Evolutionary conservation across 2,329 filamentous ascomycete species (phyloP).

Genomic region (Fusarium sororula): DNA sequence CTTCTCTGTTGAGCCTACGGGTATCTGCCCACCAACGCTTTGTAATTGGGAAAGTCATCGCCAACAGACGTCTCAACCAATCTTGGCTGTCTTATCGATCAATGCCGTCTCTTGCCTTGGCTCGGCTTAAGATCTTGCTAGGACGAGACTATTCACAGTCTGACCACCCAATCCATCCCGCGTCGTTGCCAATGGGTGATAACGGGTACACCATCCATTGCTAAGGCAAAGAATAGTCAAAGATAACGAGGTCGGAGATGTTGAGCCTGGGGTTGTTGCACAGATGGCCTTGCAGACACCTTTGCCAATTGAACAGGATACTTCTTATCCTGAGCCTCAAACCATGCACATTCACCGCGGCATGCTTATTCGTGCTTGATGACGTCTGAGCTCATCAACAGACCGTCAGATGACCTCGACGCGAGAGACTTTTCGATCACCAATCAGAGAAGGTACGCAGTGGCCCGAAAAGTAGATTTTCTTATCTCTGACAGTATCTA

Average conservation of each 20-base stretch:
- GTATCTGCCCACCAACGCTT: slow-evolving; percentile 1
- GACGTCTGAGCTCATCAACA: slow-evolving; percentile 9
- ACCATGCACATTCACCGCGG: neutral
- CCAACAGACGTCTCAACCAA: neutral
- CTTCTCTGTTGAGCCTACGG: slow-evolving; percentile 13
- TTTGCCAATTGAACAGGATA: neutral
- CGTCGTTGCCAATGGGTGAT: neutral
- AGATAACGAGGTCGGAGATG: slow-evolving; percentile 3
- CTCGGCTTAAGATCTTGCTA: slow-evolving; percentile 17
- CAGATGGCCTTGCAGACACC: neutral
- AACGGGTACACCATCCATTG: neutral
- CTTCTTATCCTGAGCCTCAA: neutral
- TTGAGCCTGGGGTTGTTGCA: slow-evolving; percentile 4
- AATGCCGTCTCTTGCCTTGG: slow-evolving; percentile 12
- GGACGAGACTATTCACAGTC: slow-evolving; percentile 4
- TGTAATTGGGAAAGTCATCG: neutral
- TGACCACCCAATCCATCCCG: slow-evolving; percentile 15
- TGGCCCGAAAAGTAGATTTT: neutral
- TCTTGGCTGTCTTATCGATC: slow-evolving; percentile 1
- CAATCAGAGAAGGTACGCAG: neutral
- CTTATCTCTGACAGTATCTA: neutral
- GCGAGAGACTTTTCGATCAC: neutral
- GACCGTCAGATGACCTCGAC: slow-evolving; percentile 27
- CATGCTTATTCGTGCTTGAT: neutral
- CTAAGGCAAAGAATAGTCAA: neutral